Evolutionary conservation across 495 filamentous ascomycete genomes (phyloP), one percentile per base, ranked within the genome.

Genomic region (Penicillium argentinense): DNA sequence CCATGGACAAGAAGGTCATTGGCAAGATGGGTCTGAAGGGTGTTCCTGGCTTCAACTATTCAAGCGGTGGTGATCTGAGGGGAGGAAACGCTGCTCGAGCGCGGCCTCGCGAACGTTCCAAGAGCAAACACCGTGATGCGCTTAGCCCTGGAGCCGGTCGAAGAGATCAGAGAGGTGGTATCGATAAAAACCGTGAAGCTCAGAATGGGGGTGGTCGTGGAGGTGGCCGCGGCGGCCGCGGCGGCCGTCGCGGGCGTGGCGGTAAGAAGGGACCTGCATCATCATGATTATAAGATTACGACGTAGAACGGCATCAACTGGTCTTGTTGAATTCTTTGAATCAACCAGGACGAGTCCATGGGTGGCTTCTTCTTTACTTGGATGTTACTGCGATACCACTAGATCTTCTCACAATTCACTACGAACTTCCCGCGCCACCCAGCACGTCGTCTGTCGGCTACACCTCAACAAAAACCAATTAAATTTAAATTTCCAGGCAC

Each of bases 11-110:
- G 45, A 75, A 66, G 56, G 60, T 67, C 23, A 39, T 76, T 48
- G 67, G 66, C 28, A 77, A 77, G 55, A 76, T 77, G 74, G 74
- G 72, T 0, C 27, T 77, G 39, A 76, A 75, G 59, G 74, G 74
- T 18, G 63, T 75, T 22, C 68, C 67, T 17, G 74, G 74, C 6
- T 65, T 76, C 46, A 70, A 63, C 43, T 72, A 66, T 38, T 69
- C 52, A 2, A 59, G 33, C 29, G 49, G 50, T 9, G 42, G 33
- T 45, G 63, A 63, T 14, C 26, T 42, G n/a, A 34, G 12, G 7
- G 49, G 57, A 17, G 28, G 28, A 19, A 45, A 43, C 12, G 33
- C 40, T 45, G 23, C 29, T 18, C 40, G 29, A 13, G 13, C 18
- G 19, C 27, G 23, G 28, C 39, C 29, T 28, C 47, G 39, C 22